These are phyloP conservation scores for Malbranchea zuffiana DNA, from an alignment of 2,329 filamentous ascomycete genomes.

Conservation along the genomic window DNA sequence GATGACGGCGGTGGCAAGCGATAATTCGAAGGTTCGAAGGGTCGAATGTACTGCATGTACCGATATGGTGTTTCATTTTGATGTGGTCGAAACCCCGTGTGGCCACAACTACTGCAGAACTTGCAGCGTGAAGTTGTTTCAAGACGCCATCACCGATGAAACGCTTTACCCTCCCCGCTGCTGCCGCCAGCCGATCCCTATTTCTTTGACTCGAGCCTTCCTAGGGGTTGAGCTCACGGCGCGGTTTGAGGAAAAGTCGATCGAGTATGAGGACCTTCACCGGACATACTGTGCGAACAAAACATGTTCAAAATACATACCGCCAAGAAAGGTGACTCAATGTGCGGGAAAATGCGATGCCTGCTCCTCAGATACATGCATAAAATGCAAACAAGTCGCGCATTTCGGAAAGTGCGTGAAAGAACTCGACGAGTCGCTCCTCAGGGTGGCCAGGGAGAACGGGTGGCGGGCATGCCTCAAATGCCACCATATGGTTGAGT, in stretches of 20 bases:
- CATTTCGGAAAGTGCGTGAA: conserved; percentile 42
- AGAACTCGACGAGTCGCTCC: conserved; percentile 33
- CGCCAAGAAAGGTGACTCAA: conserved; percentile 19
- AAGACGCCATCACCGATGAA: conserved; percentile 38
- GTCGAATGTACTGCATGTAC: too few species aligned
- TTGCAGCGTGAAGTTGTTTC: conserved; percentile 42
- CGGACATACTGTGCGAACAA: conserved; percentile 42
- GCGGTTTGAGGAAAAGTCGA: conserved; percentile 35
- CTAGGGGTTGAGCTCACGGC: conserved; percentile 28
- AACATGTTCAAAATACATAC: conserved; percentile 41
- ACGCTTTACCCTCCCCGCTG: conserved; percentile 46
- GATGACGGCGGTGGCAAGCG: too few species aligned
- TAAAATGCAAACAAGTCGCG: conserved; percentile 37
- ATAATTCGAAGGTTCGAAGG: too few species aligned
- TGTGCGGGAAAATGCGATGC: conserved; percentile 33
- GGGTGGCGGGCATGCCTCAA: conserved; percentile 43
- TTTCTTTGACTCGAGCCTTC: conserved; percentile 26
- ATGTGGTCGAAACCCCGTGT: too few species aligned
- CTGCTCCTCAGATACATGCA: conserved; percentile 40
- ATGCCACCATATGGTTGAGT: conserved; percentile 41
- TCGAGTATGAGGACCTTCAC: conserved; percentile 41
- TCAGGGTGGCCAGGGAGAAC: conserved; percentile 32
- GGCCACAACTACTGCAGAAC: conserved; percentile 42
- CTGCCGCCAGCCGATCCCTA: conserved; percentile 36
- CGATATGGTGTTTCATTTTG: too few species aligned